These are phyloP conservation scores for Tuber melanosporum DNA, from an alignment of 495 filamentous ascomycete species.

Conservation along the genomic window DNA sequence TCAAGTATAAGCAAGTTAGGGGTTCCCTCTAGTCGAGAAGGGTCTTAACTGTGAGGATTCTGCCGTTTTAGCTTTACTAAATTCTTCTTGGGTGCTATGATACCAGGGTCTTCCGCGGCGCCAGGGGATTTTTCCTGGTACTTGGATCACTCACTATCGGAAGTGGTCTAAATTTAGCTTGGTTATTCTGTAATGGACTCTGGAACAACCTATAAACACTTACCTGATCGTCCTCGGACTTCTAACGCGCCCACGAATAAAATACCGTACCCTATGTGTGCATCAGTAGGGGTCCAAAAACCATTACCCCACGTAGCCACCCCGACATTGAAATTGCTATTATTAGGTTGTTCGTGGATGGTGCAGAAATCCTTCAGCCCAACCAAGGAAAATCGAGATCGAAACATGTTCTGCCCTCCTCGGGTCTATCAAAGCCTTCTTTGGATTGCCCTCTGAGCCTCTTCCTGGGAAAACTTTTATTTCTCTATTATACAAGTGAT, in stretches of 20 bases:
- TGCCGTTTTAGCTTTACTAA: neutral
- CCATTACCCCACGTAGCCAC: neutral
- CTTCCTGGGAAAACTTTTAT: neutral
- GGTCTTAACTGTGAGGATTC: neutral
- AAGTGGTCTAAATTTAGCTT: constrained; percentile 2
- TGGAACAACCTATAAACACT: neutral
- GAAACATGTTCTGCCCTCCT: neutral
- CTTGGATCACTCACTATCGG: neutral
- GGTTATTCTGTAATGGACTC: neutral
- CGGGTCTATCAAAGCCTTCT: neutral
- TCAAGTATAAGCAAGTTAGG: neutral
- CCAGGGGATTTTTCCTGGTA: neutral
- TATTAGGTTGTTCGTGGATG: neutral
- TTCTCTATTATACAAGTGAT: neutral
- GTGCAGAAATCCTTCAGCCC: neutral
- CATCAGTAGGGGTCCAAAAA: neutral
- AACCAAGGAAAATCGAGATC: neutral
- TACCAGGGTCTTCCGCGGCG: neutral
- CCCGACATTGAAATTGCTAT: neutral
- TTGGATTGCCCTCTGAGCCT: neutral
- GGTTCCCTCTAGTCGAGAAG: neutral
- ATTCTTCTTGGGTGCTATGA: neutral
- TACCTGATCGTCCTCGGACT: neutral
- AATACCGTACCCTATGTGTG: neutral
- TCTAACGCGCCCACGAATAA: neutral